Conservation (phyloP, 345 rosid genomes). For the Pugionium cornutum region DNA sequence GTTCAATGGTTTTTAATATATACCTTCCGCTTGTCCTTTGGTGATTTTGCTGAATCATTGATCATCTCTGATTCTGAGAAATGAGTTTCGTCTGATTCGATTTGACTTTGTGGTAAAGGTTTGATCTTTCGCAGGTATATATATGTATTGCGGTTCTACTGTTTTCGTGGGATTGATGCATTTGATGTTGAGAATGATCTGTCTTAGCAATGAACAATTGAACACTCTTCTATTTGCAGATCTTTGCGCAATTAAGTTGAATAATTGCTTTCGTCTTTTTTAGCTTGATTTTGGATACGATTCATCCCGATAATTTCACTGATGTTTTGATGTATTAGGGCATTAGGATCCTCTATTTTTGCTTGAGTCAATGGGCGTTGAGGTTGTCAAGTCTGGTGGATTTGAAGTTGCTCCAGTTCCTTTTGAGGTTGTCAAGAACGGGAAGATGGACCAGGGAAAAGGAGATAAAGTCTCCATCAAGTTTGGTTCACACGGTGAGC, state of each 20-base stretch:
- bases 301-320: not conserved
- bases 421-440: conserved; percentile 53
- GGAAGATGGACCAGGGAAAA: conserved; percentile 50
- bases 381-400: conserved; percentile 56
- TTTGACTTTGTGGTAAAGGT: conserved; percentile 16
- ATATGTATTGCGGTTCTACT: conserved; percentile 1
- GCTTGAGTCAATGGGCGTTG: conserved; percentile 59
- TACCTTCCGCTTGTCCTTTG: not conserved
- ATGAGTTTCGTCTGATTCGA: conserved; percentile 16
- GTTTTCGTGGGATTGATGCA: not conserved
- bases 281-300: conserved; percentile 1
- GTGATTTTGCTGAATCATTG: conserved; percentile 1
- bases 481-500: conserved; percentile 65
- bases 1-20: too few species aligned
- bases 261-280: not conserved
- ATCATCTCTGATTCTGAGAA: conserved; percentile 19
- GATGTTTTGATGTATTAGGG: not conserved
- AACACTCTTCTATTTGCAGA: not conserved
- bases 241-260: conserved; percentile 21
- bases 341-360: conserved; percentile 34
- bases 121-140: conserved; percentile 14
- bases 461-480: conserved; percentile 46
- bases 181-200: not conserved
- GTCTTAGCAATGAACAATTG: too few species aligned
- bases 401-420: conserved; percentile 69